Percentiles rank a stretch among this genome's conserved stretches.
phyloP scores from a whole-genome alignment of 306 rosid species.

The Fragaria ananassa region DNA sequence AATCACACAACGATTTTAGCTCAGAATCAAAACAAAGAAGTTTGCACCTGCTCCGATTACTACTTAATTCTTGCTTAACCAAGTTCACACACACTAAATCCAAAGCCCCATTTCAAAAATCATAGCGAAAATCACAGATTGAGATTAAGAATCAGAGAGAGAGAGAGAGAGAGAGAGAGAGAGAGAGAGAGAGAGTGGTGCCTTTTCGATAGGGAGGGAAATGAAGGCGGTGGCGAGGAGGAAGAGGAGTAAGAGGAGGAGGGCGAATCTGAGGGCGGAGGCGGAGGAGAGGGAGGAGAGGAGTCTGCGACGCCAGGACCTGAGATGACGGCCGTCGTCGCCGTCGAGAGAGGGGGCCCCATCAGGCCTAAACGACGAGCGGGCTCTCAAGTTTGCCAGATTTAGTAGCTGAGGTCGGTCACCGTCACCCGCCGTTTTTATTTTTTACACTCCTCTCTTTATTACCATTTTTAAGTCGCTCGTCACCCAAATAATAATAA shows the following conservation, averaged over 20 bases:
- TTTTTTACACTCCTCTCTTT: neutral
- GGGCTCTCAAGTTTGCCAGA: constrained; percentile 50
- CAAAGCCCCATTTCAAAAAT: neutral
- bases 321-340: constrained; percentile 29
- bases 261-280: constrained; percentile 33
- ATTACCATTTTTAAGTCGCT: neutral
- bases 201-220: constrained; percentile 52
- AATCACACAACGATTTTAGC: neutral
- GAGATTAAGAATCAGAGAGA: neutral
- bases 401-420: constrained; percentile 5
- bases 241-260: constrained; percentile 38
- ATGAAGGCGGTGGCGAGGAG: constrained; percentile 42
- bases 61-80: neutral
- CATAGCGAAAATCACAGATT: neutral
- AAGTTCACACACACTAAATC: neutral
- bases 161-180: neutral
- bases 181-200: neutral
- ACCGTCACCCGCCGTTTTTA: neutral
- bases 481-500: neutral
- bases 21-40: neutral
- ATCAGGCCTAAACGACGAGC: constrained; percentile 38
- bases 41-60: neutral
- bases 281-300: constrained; percentile 30
- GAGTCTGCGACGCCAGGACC: constrained; percentile 39
- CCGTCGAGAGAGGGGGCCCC: constrained; percentile 18